A percentile compares a stretch with the other conserved stretches of the same genome.
These are phyloP conservation scores for Boletellus emodensis DNA, from an alignment of 768 basidiomycete genomes.

Conservation along the genomic window DNA sequence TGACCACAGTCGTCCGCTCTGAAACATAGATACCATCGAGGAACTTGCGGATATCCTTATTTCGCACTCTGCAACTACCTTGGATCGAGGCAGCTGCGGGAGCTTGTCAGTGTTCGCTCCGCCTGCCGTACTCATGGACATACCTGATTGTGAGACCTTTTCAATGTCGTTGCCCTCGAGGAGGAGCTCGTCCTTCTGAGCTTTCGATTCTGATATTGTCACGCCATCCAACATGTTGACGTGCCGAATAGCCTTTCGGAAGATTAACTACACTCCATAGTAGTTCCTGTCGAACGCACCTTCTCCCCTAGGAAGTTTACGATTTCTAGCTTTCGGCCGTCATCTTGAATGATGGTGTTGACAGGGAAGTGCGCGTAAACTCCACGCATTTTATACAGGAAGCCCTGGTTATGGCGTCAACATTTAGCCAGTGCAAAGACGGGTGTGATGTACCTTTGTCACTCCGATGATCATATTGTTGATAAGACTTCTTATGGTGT, in stretches of 20 bases:
- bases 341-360: conserved; percentile 90
- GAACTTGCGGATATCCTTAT: conserved; percentile 99
- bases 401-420: conserved; percentile 57
- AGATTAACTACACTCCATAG: neutral
- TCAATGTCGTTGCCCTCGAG: conserved; percentile 95
- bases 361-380: conserved; percentile 99
- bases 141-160: conserved; percentile 95
- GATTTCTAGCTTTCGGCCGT: conserved; percentile 74
- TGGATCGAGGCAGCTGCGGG: conserved; percentile 88
- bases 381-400: conserved; percentile 99
- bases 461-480: conserved; percentile 98
- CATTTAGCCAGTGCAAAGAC: neutral
- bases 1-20: conserved; percentile 60
- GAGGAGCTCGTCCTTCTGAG: conserved; percentile 93
- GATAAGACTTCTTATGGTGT: conserved; percentile 93
- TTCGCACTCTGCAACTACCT: conserved; percentile 92
- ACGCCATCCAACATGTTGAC: conserved; percentile 92
- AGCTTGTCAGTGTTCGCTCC: conserved; percentile 6
- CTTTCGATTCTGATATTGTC: conserved; percentile 75
- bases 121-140: conserved; percentile 8
- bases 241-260: conserved; percentile 75
- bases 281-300: conserved; percentile 39
- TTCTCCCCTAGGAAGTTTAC: conserved; percentile 96
- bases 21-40: conserved; percentile 93
- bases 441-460: conserved; percentile 61